Conservation (phyloP, 805 yeast species). For the Priceomyces melissophilus region DNA sequence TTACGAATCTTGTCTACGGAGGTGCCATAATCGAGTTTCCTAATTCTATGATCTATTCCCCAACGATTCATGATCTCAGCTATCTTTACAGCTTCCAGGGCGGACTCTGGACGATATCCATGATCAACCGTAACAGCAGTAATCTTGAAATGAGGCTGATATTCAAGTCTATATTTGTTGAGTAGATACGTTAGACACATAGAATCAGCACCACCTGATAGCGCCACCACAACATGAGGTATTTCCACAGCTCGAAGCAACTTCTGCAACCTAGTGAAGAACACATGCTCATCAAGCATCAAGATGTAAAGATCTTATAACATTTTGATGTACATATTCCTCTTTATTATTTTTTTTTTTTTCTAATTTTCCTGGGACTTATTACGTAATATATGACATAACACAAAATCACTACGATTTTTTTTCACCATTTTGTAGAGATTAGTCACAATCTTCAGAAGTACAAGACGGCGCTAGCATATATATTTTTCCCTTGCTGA, state of each 20-base stretch:
- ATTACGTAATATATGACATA: constrained; percentile 1
- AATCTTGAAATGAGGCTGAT: constrained; percentile 29
- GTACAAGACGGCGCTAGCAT: not conserved
- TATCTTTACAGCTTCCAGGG: constrained; percentile 47
- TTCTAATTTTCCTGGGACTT: not conserved
- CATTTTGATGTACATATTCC: too few relatives aligned
- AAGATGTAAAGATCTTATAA: not conserved
- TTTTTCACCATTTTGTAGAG: constrained; percentile 5
- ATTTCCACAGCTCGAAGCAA: constrained; percentile 7
- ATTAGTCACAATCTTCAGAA: constrained; percentile 4
- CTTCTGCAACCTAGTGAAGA: constrained; percentile 11
- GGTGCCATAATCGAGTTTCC: constrained; percentile 18
- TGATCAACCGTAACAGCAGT: constrained; percentile 70
- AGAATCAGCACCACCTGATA: constrained; percentile 83
- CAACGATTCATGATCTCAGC: constrained; percentile 26
- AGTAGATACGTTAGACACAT: constrained; percentile 61
- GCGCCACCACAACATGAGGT: constrained; percentile 49
- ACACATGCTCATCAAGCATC: constrained; percentile 13
- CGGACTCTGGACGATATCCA: constrained; percentile 46
- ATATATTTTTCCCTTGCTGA: not conserved
- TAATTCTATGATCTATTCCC: constrained; percentile 33
- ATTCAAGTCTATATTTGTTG: constrained; percentile 26
- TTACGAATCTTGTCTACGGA: constrained; percentile 28
- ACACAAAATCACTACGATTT: constrained; percentile 1
- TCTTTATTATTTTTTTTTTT: constrained; percentile 2